Base-by-base conservation (phyloP, 495 filamentous ascomycete species). In the Xylaria cubensis region DNA sequence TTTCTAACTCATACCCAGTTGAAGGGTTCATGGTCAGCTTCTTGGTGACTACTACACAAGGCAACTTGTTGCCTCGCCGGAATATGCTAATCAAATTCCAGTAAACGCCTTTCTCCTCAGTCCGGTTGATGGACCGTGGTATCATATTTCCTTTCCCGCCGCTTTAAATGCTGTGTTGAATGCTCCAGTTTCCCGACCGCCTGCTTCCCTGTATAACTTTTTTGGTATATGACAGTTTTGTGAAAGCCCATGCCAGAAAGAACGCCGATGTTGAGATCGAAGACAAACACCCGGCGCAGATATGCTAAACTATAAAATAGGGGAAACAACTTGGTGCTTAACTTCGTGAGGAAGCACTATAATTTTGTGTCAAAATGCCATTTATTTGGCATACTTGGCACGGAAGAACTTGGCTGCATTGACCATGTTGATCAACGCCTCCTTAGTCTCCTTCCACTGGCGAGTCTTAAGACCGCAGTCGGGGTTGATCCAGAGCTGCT, bases 381-480 rank as follows among this genome's bases (percentile, higher is more conserved):
- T 79, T 75, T 79, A 84, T 78, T 91, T 86, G 75, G 87, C 77
- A 83, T 97, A 91, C 90, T 98, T 92, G 81, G 90, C 82, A 80
- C 96, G 96, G 94, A 90, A 98, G 89, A 84, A 92, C 90, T 97
- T 97, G 85, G 96, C 94, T 46, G 97, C 96, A 80, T 92, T 91
- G 83, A 98, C 93, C 93, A 98, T 91, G 88, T 97, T 95, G 83
- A 85, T 87, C 79, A 98, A 86, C 70, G 94, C 92, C 78, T 91
- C 92, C 90, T 97, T 97, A 81, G 94, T 96, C 92, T 99, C 95
- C 79, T 90, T 87, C 95, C 94, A 97, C 85, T 94, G 90, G 75
- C 96, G 92, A 76, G 96, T 99, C 92, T 99, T 99, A 51, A 99
- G 90, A 86, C 96, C 96, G 80, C 96, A 99, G 86, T 99, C 96